These are phyloP conservation scores for Aphanoascus verrucosus DNA, from an alignment of 2,329 filamentous ascomycete genomes.

Conservation along the genomic window DNA sequence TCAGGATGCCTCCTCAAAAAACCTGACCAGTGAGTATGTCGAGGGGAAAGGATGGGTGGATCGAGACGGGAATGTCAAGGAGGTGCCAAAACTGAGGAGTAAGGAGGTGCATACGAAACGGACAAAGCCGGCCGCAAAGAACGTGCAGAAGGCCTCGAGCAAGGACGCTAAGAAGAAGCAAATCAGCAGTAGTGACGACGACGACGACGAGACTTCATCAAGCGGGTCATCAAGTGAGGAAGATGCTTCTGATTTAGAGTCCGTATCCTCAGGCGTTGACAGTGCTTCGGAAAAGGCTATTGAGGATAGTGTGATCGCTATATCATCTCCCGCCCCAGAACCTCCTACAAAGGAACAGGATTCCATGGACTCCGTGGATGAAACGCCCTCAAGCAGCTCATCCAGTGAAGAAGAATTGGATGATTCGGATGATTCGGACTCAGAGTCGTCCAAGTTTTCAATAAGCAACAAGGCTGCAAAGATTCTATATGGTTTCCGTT, in stretches of 20 bases:
- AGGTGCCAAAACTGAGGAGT: slow-evolving; percentile 16
- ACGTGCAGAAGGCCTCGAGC: slow-evolving; percentile 3
- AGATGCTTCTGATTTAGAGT: slow-evolving; percentile 20
- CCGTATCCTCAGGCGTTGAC: slow-evolving; percentile 11
- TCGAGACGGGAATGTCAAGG: slow-evolving; percentile 60
- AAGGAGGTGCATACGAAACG: slow-evolving; percentile 2
- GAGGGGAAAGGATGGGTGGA: slow-evolving; percentile 87
- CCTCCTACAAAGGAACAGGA: background rate
- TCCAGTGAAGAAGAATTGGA: slow-evolving; percentile 25
- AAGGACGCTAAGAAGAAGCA: slow-evolving; percentile 19
- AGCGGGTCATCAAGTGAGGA: slow-evolving; percentile 22
- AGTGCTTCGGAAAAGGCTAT: background rate
- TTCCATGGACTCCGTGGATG: background rate
- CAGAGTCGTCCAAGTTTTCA: slow-evolving; percentile 13
- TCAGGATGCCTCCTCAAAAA: slow-evolving; percentile 34
- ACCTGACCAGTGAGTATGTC: slow-evolving; percentile 55
- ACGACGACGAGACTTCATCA: slow-evolving; percentile 19
- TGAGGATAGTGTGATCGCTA: background rate
- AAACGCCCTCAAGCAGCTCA: slow-evolving; percentile 12
- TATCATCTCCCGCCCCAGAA: background rate
- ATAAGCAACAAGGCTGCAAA: slow-evolving; percentile 6
- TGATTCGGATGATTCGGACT: background rate
- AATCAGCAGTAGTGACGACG: slow-evolving; percentile 24
- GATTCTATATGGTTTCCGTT: background rate
- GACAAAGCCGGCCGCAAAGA: slow-evolving; percentile 13